phyloP scores from a whole-genome alignment of 306 rosid genomes.

The Cucurbita argyrosperma region DNA sequence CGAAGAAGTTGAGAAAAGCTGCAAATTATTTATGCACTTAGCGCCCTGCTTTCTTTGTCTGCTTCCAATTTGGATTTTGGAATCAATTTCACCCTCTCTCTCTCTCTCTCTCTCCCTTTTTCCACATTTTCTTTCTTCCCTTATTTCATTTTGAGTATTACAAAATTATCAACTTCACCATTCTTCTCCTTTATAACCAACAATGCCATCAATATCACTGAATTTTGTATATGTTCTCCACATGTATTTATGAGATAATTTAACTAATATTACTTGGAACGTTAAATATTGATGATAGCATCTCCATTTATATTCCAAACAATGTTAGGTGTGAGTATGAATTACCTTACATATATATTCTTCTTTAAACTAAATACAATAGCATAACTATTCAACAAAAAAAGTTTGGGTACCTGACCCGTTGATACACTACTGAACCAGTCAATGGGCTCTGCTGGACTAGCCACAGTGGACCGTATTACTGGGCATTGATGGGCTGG shows the following conservation, averaged over 20 bases:
- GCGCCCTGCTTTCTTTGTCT: neutral
- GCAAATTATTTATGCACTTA: constrained; percentile 26
- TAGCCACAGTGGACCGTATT: neutral
- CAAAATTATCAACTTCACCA: too few species aligned
- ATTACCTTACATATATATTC: neutral
- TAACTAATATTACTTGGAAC: neutral
- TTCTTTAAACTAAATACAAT: neutral
- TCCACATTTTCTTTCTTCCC: too few species aligned
- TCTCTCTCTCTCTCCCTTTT: neutral
- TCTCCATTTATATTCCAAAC: neutral
- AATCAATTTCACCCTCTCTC: constrained; percentile 23
- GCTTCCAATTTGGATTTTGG: constrained; percentile 1
- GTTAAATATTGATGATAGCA: neutral
- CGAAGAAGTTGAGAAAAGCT: constrained; percentile 36
- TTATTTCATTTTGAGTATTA: neutral
- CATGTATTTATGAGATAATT: neutral
- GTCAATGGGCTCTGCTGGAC: too few species aligned
- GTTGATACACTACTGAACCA: neutral
- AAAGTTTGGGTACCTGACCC: neutral
- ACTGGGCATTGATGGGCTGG: too few species aligned
- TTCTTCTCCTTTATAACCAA: too few species aligned
- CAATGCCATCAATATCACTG: neutral
- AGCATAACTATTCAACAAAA: neutral
- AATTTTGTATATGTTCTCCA: neutral
- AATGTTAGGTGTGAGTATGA: neutral